These are phyloP conservation scores for Saccharum hybrid DNA, from an alignment of 202 grass and related monocot species.

Conservation along the genomic window DNA sequence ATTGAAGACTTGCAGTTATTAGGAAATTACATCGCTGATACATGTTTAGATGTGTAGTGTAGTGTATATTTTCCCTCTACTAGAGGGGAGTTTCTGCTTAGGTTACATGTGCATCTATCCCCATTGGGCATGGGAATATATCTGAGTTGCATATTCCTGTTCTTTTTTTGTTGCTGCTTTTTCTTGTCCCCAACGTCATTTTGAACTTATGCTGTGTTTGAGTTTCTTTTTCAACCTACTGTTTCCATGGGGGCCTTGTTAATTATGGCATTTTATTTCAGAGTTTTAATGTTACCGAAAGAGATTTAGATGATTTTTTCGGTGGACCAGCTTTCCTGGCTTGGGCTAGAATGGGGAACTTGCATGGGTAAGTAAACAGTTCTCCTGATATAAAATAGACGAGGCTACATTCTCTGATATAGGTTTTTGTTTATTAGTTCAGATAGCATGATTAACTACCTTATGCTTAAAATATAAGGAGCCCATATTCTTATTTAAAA, in stretches of 20 bases:
- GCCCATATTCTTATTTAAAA: neutral
- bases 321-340: constrained; percentile 96
- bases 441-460: constrained; percentile 12
- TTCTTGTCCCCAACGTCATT: constrained; percentile 20
- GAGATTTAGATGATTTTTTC: constrained; percentile 87
- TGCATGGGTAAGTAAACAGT: constrained; percentile 79
- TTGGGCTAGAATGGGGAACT: constrained; percentile 98
- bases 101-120: neutral
- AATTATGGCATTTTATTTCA: constrained; percentile 53
- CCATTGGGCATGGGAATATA: neutral
- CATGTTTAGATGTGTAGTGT: neutral
- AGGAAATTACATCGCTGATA: neutral
- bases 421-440: constrained; percentile 28
- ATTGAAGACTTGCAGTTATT: neutral
- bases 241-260: constrained; percentile 30
- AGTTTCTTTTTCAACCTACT: constrained; percentile 20
- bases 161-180: neutral
- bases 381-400: constrained; percentile 15
- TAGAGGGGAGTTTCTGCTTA: neutral
- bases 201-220: constrained; percentile 1
- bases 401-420: constrained; percentile 22
- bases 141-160: neutral
- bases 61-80: neutral
- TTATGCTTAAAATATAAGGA: neutral
- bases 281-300: constrained; percentile 80